Evolutionary conservation across 805 yeast species (phyloP).

Genomic region (Starmerella sp.): DNA sequence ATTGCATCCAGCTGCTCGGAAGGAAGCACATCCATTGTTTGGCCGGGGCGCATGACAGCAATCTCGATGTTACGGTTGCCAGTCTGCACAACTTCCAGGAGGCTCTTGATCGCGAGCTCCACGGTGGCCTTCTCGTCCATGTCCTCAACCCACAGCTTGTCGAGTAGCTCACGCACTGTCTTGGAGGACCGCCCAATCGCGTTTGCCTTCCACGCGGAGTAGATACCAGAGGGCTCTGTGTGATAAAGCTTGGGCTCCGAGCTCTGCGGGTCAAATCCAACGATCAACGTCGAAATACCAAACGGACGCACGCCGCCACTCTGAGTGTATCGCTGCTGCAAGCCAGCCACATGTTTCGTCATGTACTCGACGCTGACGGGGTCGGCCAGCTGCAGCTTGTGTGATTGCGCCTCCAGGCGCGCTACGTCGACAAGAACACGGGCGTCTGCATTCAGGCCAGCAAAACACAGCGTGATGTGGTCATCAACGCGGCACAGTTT

Average conservation of each 20-base stretch:
- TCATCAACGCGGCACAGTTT: slow-evolving; percentile 85
- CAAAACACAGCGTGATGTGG: slow-evolving; percentile 86
- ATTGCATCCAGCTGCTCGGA: slow-evolving; percentile 62
- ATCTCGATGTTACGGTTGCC: slow-evolving; percentile 95
- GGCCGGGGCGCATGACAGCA: slow-evolving; percentile 67
- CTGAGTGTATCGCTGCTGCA: slow-evolving; percentile 93
- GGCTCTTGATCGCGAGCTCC: slow-evolving; percentile 69
- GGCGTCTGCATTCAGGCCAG: slow-evolving; percentile 98
- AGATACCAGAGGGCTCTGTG: slow-evolving; percentile 96
- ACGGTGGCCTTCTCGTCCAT: slow-evolving; percentile 62
- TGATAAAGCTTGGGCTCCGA: slow-evolving; percentile 71
- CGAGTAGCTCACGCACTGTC: slow-evolving; percentile 90
- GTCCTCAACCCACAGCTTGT: slow-evolving; percentile 61
- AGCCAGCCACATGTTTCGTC: slow-evolving; percentile 93
- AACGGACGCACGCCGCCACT: slow-evolving; percentile 98
- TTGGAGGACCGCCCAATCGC: slow-evolving; percentile 92
- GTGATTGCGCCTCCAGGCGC: slow-evolving; percentile 92
- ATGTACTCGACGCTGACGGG: slow-evolving; percentile 84
- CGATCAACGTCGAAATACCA: slow-evolving; percentile 89
- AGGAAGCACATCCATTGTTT: slow-evolving; percentile 44
- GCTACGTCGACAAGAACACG: slow-evolving; percentile 90
- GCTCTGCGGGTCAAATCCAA: slow-evolving; percentile 88
- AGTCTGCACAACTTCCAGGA: slow-evolving; percentile 93
- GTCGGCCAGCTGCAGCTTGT: slow-evolving; percentile 86
- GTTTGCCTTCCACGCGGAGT: slow-evolving; percentile 95